phyloP scores from a whole-genome alignment of 2,329 filamentous ascomycete genomes.

The Plectosphaerella cucumerina region DNA sequence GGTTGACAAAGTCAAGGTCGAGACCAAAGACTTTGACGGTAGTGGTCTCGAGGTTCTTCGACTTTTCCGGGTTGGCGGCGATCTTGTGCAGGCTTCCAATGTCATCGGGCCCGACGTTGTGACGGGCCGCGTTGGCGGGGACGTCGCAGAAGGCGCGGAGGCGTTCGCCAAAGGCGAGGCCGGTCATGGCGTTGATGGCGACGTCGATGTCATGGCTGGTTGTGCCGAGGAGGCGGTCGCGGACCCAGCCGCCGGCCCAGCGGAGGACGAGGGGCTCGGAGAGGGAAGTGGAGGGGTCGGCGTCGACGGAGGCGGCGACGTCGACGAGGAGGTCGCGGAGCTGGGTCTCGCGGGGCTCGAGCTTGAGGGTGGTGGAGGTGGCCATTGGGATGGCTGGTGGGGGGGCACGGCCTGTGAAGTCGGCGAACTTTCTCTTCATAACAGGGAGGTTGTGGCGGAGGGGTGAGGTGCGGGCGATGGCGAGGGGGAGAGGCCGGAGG shows the following conservation, averaged over 20 bases:
- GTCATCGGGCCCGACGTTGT: slow-evolving; percentile 52
- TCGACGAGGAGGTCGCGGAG: slow-evolving; percentile 76
- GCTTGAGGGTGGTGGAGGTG: slow-evolving; percentile 28
- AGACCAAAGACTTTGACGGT: slow-evolving; percentile 81
- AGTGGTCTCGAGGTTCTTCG: slow-evolving; percentile 90
- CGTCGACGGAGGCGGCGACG: slow-evolving; percentile 67
- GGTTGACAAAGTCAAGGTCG: slow-evolving; percentile 91
- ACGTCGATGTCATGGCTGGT: slow-evolving; percentile 79
- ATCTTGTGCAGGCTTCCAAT: slow-evolving; percentile 82
- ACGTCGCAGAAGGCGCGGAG: slow-evolving; percentile 65
- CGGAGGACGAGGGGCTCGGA: slow-evolving; percentile 60
- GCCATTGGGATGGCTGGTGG: slow-evolving; percentile 12
- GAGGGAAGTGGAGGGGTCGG: slow-evolving; percentile 35
- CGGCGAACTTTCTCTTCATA: slow-evolving; percentile 12
- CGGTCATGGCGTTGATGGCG: slow-evolving; percentile 82
- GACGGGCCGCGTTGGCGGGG: slow-evolving; percentile 56
- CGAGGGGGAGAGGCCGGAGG: neutral
- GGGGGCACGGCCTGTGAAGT: slow-evolving; percentile 5
- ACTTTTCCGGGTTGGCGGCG: slow-evolving; percentile 89
- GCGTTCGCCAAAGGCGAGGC: slow-evolving; percentile 66
- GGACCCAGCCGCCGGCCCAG: slow-evolving; percentile 84
- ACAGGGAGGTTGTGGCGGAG: neutral
- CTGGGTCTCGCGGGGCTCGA: slow-evolving; percentile 68
- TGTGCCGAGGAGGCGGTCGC: slow-evolving; percentile 73
- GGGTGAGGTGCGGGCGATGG: neutral